Conservation (phyloP, 108 stramenopile species). For the Discostella pseudostelligera region DNA sequence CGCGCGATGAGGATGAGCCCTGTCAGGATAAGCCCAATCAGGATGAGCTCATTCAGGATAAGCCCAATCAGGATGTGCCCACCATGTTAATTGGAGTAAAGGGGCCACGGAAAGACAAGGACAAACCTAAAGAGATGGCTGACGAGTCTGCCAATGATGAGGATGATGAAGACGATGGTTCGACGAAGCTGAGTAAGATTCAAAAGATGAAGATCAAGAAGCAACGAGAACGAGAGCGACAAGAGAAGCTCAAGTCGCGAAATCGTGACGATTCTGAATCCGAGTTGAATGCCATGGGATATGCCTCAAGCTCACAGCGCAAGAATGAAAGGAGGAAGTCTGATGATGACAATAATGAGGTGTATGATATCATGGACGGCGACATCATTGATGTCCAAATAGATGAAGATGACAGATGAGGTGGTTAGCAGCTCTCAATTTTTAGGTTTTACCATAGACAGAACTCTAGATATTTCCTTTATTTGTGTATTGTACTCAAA, state of each 20-base stretch:
- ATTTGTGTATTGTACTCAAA: no score
- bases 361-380: conserved; percentile 1
- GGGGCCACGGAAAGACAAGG: not conserved
- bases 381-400: not conserved
- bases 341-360: not conserved
- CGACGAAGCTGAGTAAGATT: not conserved
- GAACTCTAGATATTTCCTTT: not conserved
- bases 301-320: not conserved
- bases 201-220: not conserved
- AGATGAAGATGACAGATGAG: not conserved
- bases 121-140: not conserved
- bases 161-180: not conserved
- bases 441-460: not conserved
- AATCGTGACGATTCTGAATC: not conserved
- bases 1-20: no score
- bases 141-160: no score
- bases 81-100: no score
- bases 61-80: no score
- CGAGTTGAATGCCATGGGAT: conserved; percentile 1
- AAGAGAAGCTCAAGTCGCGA: not conserved
- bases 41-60: not conserved
- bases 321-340: not conserved
- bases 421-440: not conserved
- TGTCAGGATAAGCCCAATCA: not conserved
- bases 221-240: not conserved